Base-by-base conservation (phyloP, 768 basidiomycete species). In the Tulasnella sp. region DNA sequence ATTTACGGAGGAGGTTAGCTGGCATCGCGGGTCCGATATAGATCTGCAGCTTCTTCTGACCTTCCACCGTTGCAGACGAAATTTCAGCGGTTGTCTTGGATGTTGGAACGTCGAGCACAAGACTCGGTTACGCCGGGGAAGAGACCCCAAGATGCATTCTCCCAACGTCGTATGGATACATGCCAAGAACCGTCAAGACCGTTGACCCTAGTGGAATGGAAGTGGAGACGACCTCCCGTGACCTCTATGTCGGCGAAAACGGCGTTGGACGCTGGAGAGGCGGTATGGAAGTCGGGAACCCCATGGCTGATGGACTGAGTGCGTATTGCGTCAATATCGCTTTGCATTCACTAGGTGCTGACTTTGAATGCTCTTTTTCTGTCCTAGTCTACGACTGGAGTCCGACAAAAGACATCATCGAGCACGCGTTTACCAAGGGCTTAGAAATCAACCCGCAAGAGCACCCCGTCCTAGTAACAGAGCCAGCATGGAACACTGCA, bases 71-170 rank as follows among this genome's bases (percentile, higher is more conserved):
- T 74, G 10, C 80, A 98, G 97, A 98, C 84, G 97, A 98, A 87
- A 96, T 99, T n/a, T 93, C 96, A 46, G 98, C 97, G 40, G 87
- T 99, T 76, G 98, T 99, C 34, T 87, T 99, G 48, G 98, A 99
- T 87, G 93, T 99, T 84, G 98, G 98, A 39, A 88, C 94, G 16
- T 93, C 93, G 36, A 93, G 95, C 12, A 87, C 97, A 77, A 92
- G 98, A 84, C 95, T 96, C 16, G 98, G 98, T 76, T 98, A 99
- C 85, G 97, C 98, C 16, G 98, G 98, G 71, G 97, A 99, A 86
- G 98, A 99, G 83, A 90, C 93, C 16, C 98, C 98, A 24, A 95
- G 95, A 85, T 93, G 94, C 24, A 91, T 98, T 81, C 91, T 97
- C 81, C 94, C 98, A 10, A 94, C 96, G 3, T 88, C 91, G 68